Conservation (phyloP, 345 rosid genomes). For the Carallia pectinifolia region DNA sequence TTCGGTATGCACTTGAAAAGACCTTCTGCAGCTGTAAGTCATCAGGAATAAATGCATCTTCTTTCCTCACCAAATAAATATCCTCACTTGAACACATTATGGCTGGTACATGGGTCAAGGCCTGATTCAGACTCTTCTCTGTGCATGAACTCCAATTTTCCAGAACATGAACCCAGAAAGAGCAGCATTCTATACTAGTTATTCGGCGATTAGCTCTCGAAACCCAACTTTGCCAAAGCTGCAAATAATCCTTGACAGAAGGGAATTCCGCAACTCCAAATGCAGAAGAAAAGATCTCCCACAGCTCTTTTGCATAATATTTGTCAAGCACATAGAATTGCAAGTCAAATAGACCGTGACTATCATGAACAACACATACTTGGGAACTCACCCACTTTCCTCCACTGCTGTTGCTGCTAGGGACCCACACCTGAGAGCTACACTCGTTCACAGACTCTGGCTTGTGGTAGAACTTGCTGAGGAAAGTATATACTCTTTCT, state of each 20-base stretch:
- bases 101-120: not conserved
- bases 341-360: constrained; percentile 1
- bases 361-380: constrained; percentile 3
- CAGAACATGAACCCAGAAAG: constrained; percentile 2
- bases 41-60: constrained; percentile 21
- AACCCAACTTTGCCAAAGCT: not conserved
- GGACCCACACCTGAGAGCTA: constrained; percentile 6
- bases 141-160: constrained; percentile 3
- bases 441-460: not conserved
- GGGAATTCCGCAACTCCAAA: not conserved
- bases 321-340: not conserved
- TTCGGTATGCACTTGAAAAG: not conserved
- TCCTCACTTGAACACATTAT: not conserved
- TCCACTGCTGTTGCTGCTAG: not conserved
- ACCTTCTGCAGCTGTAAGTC: constrained; percentile 7
- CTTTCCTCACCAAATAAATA: constrained; percentile 13
- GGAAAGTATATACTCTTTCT: constrained; percentile 6
- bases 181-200: constrained; percentile 2
- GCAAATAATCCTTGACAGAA: not conserved
- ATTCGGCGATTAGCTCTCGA: constrained; percentile 1
- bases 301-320: not conserved
- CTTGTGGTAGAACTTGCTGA: not conserved
- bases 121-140: not conserved
- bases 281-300: not conserved
- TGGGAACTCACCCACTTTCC: constrained; percentile 14